Base-by-base conservation (phyloP, 352 stramenopile genomes). In the Pythium insidiosum region DNA sequence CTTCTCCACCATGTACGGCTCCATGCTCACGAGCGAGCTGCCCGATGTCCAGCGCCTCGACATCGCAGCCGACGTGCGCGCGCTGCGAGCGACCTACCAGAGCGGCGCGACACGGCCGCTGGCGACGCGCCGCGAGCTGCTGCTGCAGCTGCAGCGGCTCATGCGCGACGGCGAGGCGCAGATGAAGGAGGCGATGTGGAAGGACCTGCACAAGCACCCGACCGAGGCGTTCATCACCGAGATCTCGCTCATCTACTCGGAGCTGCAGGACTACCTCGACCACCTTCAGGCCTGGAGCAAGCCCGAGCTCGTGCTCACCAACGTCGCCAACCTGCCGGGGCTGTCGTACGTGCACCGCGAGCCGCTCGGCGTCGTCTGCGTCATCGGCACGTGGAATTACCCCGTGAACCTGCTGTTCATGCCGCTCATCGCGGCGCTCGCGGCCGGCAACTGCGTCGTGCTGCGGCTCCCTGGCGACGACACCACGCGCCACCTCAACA, bases 321-420 rank as follows among this genome's bases (percentile, higher is more conserved):
- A 73, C 41, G 34, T 85, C 26, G 42, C 51, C 44, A 80, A 73
- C 47, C 50, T 84, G 18, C 71, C 74, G 1, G 63, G 76, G 39
- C 42, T 39, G 20, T 68, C 67, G 41, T 81, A 66, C 39, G 49
- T 93, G 22, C 59, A 78, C 29, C 54, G 57, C 2, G 78, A 91
- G 25, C 75, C 79, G n/a, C 62, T 91, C 19, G 82, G 88, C 38
- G 74, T 93, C 31, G 83, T 91, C 3, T 87, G 75, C 33, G 49
- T 96, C 57, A 81, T 97, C 5, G 68, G 68, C 20, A 87, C 78
- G 57, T 97, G 82, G 78, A 97, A 97, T 49, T 97, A 95, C 50
- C 89, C 89, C 2, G 47, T 96, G 34, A 56, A 72, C 31, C 66
- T 97, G 1, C 63, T 54, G 5, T 40, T 97, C 5, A 60, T 71